Base-by-base conservation (phyloP, 2,329 filamentous ascomycete genomes). In the Ophiostoma perfectum region DNA sequence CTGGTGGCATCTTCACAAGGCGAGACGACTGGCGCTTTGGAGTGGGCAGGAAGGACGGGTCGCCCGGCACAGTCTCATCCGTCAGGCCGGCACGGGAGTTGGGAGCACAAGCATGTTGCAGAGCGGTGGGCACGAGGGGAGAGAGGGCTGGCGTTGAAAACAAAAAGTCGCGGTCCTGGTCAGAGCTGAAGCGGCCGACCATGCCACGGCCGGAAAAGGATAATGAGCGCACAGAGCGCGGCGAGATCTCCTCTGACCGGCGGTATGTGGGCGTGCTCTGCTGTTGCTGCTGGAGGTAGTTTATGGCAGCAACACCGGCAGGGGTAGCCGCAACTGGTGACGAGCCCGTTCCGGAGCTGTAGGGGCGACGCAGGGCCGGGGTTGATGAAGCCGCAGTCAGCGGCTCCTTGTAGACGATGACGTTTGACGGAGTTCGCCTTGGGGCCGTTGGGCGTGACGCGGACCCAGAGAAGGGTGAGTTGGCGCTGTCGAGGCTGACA, bases 81-180 rank as follows among this genome's bases (percentile, higher is more conserved):
- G 87, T 89, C 5, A 89, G 80, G 16, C 87, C 87, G 1, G 81
- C 81, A 27, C 86, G 80, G n/a, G 86, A 80, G 72, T 89, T 89
- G 12, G 87, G 86, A 6, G 87, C 87, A 64, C 82, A 80, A 12
- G 86, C 86, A 47, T 86, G 78, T 11, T 86, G 81, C 41, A 86
- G 78, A 9, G 87, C 81, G 0, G 85, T 81, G 83, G 78, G 38
- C 78, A 76, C 1, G 63, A 66, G 65, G 14, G 71, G 69, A 36
- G 72, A 68, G 36, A 72, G 67, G 5, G 11, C 75, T 73, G 78
- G 78, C 49, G 72, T 71, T 3, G 73, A 74, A 12, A 73, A 72
- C 4, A 74, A 73, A 12, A 41, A 42, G 12, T 69, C 65, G 6
- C 70, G 68, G 60, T 69, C 67, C n/a, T 72, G 67, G 60, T 72